Percentiles rank a stretch among this genome's conserved stretches.
These are phyloP conservation scores for Vigna radiata DNA, from an alignment of 306 rosid genomes.

Conservation along the genomic window DNA sequence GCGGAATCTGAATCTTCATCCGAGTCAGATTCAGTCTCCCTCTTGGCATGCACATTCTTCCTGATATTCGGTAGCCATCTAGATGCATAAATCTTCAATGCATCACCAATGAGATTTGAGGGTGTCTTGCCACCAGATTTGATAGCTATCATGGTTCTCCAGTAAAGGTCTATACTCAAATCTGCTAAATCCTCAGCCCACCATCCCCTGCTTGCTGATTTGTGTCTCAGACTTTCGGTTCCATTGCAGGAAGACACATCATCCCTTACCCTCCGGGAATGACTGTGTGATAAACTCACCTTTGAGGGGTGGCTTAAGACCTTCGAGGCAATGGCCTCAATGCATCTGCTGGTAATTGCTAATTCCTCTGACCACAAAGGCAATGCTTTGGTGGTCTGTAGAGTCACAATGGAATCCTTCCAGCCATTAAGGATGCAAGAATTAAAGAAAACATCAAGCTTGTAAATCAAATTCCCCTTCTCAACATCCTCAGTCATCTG, in stretches of 20 bases:
- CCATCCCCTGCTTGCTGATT: slow-evolving; percentile 67
- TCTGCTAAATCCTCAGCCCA: slow-evolving; percentile 94
- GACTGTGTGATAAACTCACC: slow-evolving; percentile 71
- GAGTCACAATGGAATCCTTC: slow-evolving; percentile 79
- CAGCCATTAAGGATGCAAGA: slow-evolving; percentile 85
- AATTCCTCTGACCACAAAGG: slow-evolving; percentile 81
- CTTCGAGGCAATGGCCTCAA: slow-evolving; percentile 76
- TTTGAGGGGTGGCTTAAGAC: slow-evolving; percentile 74
- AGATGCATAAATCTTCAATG: slow-evolving; percentile 34
- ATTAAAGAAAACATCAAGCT: slow-evolving; percentile 77
- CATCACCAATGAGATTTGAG: slow-evolving; percentile 56
- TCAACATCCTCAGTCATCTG: slow-evolving; percentile 89
- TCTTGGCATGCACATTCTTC: slow-evolving; percentile 20
- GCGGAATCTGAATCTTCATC: slow-evolving; percentile 44
- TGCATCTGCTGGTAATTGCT: slow-evolving; percentile 73
- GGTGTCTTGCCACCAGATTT: slow-evolving; percentile 75
- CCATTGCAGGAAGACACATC: slow-evolving; percentile 71
- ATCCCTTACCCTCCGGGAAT: slow-evolving; percentile 70
- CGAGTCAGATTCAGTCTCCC: slow-evolving; percentile 12
- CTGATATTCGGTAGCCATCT: slow-evolving; percentile 38
- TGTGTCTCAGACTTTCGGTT: slow-evolving; percentile 64
- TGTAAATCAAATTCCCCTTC: slow-evolving; percentile 72
- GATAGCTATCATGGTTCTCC: slow-evolving; percentile 84
- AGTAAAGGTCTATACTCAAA: slow-evolving; percentile 74
- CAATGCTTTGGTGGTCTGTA: slow-evolving; percentile 73